phyloP scores from a whole-genome alignment of 495 filamentous ascomycete species.

The Aspergillus carlsbadensis region DNA sequence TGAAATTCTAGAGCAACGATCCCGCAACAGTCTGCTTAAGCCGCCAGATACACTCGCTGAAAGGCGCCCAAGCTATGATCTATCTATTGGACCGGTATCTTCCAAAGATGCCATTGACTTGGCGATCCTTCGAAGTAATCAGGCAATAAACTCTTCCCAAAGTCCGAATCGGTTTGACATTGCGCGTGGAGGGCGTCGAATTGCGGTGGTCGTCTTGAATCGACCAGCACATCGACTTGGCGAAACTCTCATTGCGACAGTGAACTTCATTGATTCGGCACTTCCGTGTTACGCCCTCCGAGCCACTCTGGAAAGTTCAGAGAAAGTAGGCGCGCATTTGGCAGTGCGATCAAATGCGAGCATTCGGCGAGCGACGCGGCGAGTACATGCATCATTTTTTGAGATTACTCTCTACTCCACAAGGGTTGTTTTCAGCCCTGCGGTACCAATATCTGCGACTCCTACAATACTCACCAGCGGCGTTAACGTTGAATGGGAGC shows the following conservation, averaged over 20 bases:
- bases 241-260: constrained; percentile 74
- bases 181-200: constrained; percentile 78
- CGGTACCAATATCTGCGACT: constrained; percentile 76
- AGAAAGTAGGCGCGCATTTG: constrained; percentile 73
- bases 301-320: constrained; percentile 72
- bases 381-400: constrained; percentile 69
- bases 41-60: constrained; percentile 71
- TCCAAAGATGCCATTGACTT: constrained; percentile 88
- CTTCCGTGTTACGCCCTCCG: constrained; percentile 79
- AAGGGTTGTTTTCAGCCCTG: constrained; percentile 74
- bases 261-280: constrained; percentile 75
- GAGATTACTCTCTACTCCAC: constrained; percentile 79
- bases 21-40: constrained; percentile 50
- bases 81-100: constrained; percentile 38
- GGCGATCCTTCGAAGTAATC: constrained; percentile 79
- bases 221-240: constrained; percentile 91
- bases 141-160: constrained; percentile 56
- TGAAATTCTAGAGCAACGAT: constrained; percentile 64
- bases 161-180: constrained; percentile 91
- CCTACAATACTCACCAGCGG: constrained; percentile 89
- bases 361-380: constrained; percentile 80
- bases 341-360: constrained; percentile 82
- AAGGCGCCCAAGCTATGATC: constrained; percentile 47
- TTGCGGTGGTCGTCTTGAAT: constrained; percentile 83
- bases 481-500: constrained; percentile 79